Conservation (phyloP, 257 asterid genomes). For the Nicotiana tabacum region DNA sequence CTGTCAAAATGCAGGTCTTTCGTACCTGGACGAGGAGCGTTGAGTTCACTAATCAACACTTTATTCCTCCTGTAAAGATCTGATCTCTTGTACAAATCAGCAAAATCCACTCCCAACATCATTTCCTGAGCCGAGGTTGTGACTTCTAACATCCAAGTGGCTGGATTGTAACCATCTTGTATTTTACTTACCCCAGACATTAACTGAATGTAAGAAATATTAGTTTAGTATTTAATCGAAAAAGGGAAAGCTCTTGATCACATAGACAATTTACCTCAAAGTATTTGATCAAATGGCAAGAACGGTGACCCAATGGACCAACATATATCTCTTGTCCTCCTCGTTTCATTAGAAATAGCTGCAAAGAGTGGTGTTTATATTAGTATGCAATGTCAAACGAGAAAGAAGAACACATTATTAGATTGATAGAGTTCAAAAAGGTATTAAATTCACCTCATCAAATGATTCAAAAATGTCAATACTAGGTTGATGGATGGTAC, state of each 20-base stretch:
- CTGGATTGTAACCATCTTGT: slow-evolving; percentile 3
- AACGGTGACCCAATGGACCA: slow-evolving; percentile 4
- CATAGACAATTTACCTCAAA: neutral
- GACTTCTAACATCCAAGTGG: slow-evolving; percentile 9
- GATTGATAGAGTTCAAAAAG: neutral
- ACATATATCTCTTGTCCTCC: slow-evolving; percentile 7
- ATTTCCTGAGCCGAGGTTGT: slow-evolving; percentile 1
- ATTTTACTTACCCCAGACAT: neutral
- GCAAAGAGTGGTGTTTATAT: neutral
- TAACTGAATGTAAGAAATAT: neutral
- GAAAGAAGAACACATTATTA: neutral
- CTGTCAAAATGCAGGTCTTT: neutral
- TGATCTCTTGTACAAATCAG: slow-evolving; percentile 4
- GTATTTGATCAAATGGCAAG: slow-evolving; percentile 4
- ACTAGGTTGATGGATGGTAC: slow-evolving; percentile 7
- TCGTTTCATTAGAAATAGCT: slow-evolving; percentile 8
- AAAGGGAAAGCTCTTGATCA: neutral
- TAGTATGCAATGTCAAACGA: neutral
- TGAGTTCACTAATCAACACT: neutral
- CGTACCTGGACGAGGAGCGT: neutral
- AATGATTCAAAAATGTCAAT: slow-evolving; percentile 8
- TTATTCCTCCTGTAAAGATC: neutral
- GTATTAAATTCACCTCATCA: neutral
- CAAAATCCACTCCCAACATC: neutral
- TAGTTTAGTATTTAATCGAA: neutral